A percentile compares a stretch with the other conserved stretches of the same genome.
phyloP scores from a whole-genome alignment of 306 rosid genomes.

The Corylus avellana region DNA sequence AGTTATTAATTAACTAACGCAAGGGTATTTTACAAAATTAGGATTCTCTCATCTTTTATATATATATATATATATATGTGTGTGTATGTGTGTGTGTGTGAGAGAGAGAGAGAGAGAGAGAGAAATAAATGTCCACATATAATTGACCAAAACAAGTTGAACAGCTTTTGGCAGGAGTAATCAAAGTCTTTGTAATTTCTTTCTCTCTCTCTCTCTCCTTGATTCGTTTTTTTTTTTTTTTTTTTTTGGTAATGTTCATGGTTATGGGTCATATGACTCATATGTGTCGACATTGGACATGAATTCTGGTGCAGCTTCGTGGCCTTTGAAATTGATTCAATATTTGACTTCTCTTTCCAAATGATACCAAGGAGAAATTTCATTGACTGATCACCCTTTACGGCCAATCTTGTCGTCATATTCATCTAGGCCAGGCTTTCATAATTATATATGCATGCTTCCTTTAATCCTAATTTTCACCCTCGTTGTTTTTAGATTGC shows the following conservation, averaged over 20 bases:
- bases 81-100: no score
- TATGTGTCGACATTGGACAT: neutral
- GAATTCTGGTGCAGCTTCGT: neutral
- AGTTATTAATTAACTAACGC: neutral
- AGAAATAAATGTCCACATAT: neutral
- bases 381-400: slow-evolving; percentile 1
- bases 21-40: neutral
- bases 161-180: neutral
- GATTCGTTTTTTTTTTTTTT: neutral
- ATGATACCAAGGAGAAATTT: neutral
- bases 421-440: neutral
- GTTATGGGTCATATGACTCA: neutral
- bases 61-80: no score
- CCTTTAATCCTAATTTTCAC: neutral
- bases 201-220: neutral
- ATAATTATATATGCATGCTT: no score
- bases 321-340: slow-evolving; percentile 18
- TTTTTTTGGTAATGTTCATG: no score
- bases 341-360: slow-evolving; percentile 24
- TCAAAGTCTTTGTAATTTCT: neutral
- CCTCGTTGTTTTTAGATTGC: neutral
- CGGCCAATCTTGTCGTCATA: slow-evolving; percentile 2
- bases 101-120: no score
- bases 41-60: neutral
- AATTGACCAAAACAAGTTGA: neutral